Evolutionary conservation across 1,139 yeast genomes (phyloP).

Genomic region (Pneumocystis oryctolagi): DNA sequence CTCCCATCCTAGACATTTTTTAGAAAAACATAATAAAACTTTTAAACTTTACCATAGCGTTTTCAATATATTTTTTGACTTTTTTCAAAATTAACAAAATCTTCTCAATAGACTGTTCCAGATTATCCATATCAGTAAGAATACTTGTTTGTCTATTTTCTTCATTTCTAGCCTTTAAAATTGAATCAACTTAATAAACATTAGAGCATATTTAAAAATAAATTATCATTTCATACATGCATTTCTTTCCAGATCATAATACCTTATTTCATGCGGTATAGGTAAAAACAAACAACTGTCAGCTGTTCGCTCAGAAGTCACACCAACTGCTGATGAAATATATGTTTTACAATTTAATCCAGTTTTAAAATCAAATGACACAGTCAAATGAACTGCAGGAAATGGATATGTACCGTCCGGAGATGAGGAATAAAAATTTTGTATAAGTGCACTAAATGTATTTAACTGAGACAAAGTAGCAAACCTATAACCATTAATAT

Average conservation of each 20-base stretch:
- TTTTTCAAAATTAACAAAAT: conserved; percentile 45
- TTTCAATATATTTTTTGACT: conserved; percentile 34
- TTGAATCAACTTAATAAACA: conserved; percentile 26
- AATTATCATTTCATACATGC: conserved; percentile 24
- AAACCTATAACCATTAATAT: conserved; percentile 25
- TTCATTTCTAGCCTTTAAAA: conserved; percentile 23
- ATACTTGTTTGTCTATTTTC: conserved; percentile 27
- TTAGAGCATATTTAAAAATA: conserved; percentile 12
- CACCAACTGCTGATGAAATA: conserved; percentile 64
- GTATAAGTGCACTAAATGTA: conserved; percentile 66
- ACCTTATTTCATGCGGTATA: conserved; percentile 47
- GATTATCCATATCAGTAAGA: conserved; percentile 32
- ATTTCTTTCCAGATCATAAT: conserved; percentile 47
- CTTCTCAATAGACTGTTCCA: conserved; percentile 42
- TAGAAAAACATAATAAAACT: background rate
- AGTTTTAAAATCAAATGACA: conserved; percentile 32
- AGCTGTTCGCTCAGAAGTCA: conserved; percentile 27
- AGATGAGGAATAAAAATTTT: conserved; percentile 51
- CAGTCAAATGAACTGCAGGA: conserved; percentile 67
- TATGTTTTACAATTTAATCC: conserved; percentile 41
- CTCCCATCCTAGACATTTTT: conserved; percentile 25
- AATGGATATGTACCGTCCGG: conserved; percentile 39
- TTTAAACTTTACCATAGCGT: conserved; percentile 23
- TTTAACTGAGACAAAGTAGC: conserved; percentile 55
- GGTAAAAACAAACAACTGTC: conserved; percentile 72